phyloP scores from a whole-genome alignment of 441 rosid species.

The Iberis amara region DNA sequence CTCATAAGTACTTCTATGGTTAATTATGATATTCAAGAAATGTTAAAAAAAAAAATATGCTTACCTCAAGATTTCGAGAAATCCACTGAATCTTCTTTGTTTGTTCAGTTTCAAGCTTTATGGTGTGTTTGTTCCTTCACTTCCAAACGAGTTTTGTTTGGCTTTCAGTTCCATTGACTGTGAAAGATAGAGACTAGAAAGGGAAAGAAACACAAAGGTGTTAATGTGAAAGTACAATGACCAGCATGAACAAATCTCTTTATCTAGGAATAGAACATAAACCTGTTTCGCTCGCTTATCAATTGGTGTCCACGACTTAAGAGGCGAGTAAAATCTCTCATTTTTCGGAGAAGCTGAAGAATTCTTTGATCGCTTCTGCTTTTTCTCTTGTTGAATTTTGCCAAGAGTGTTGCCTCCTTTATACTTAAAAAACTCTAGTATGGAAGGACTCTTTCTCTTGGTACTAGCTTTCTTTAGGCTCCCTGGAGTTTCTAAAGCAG shows the following conservation, averaged over 20 bases:
- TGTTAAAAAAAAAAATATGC: not conserved
- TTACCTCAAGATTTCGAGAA: constrained; percentile 22
- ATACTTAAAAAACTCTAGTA: constrained; percentile 74
- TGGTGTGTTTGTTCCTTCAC: constrained; percentile 33
- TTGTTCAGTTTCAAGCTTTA: not conserved
- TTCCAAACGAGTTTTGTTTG: constrained; percentile 86
- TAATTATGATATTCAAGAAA: constrained; percentile 2
- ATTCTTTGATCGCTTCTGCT: constrained; percentile 46
- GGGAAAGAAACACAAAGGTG: constrained; percentile 5
- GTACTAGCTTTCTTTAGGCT: constrained; percentile 35
- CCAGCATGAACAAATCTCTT: too few species aligned
- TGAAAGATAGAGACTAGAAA: constrained; percentile 62
- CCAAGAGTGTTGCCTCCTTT: constrained; percentile 52
- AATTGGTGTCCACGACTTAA: constrained; percentile 50
- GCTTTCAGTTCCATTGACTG: constrained; percentile 46
- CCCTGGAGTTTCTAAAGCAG: constrained; percentile 34
- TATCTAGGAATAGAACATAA: not conserved
- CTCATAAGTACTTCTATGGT: not conserved
- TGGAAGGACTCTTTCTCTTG: constrained; percentile 74
- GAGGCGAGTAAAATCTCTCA: constrained; percentile 38
- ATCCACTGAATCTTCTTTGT: constrained; percentile 25
- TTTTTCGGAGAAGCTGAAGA: constrained; percentile 38
- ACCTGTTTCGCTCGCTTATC: constrained; percentile 87
- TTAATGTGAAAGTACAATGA: not conserved
- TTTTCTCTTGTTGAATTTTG: constrained; percentile 47